Base-by-base conservation (phyloP, 257 asterid species). In the Fraxinus pennsylvanica region DNA sequence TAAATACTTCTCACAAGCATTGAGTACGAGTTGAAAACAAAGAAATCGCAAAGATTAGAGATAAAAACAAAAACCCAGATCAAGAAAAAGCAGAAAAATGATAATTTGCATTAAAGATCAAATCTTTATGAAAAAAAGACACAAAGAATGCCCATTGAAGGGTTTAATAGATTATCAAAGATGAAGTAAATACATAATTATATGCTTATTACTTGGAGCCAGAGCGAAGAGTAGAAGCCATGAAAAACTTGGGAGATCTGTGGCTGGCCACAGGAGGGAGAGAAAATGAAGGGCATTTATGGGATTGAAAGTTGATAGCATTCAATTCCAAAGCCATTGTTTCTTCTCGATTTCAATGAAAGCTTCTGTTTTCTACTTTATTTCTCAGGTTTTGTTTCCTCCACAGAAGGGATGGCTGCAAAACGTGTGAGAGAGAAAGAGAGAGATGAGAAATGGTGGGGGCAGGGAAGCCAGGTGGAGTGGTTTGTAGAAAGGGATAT, bases 221-320 rank as follows among this genome's bases (percentile, higher is more conserved):
- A 43, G 95, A 84, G 57, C 88, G 81, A 71, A 90, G 90, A 66
- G 92, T 89, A 15, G 97, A 90, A 73, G 97, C 92, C 97, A 93
- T 86, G 86, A 82, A 50, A 71, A 92, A 86, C 84, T 81, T 89
- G 52, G 97, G 89, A 79, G 97, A 93, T 88, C 94, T 88, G 92
- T 81, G 74, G 88, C 79, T 89, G 69, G 91, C 86, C 74, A 82
- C 68, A 13, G 88, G 85, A 19, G 96, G 89, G 43, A 81, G 81
- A 63, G 81, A 80, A 77, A 77, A 81, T 17, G 87, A 79, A 43
- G 89, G 84, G 71, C n/a, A 77, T 70, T 83, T 87, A 27, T 68
- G 85, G 73, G 86, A 81, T 52, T 85, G 91, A 63, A 85, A 79
- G 68, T 63, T 83, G 79, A 83, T 29, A 29, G 81, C 87, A 77